Base-by-base conservation (phyloP, 1,284 basidiomycete species). In the Cutaneotrichosporon cyanovorans region DNA sequence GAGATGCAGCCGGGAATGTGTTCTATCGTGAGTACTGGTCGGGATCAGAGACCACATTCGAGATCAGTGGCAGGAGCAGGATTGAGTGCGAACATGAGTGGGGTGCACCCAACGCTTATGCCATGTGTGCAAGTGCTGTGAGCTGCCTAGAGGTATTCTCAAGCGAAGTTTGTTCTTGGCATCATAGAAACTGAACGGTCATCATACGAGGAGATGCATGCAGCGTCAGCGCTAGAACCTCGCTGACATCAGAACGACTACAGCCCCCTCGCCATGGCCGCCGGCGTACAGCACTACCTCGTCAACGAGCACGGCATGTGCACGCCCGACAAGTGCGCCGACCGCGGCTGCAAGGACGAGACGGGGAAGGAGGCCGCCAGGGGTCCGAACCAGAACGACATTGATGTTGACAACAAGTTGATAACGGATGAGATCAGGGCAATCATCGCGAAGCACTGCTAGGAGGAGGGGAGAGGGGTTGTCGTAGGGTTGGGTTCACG, bases 261-360 rank as follows among this genome's bases (percentile, higher is more conserved):
- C 44, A 45, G 42, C 21, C 59, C 59, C 9, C 49, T 60, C 14
- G 59, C 59, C 4, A 57, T 48, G n/a, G 56, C 57, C 20, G 56
- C 55, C 2, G 57, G 57, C 8, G 50, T 58, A 12, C 42, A 51
- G 34, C 59, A 60, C 43, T 60, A 51, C 45, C 46, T 55, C 20
- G 55, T 58, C 15, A 36, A 45, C 44, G 58, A 56, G 30, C 45
- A 42, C 32, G 45, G 15, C 16, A 36, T 45, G 19, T 53, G 51
- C 31, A 39, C 36, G n/a, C 40, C 37, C 16, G 37, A 30, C 43
- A 30, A 43, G n/a, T 53, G 51, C 19, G 25, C 43, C 9, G 11
- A 22, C n/a, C 51, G 51, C 19, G 47, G 51, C 2, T 53, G 51
- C 32, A 2, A 40, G 12, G 20, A 46, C 8, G 25, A 28, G 25